Base-by-base conservation (phyloP, 805 yeast genomes). In the Blastobotrys peoriensis region DNA sequence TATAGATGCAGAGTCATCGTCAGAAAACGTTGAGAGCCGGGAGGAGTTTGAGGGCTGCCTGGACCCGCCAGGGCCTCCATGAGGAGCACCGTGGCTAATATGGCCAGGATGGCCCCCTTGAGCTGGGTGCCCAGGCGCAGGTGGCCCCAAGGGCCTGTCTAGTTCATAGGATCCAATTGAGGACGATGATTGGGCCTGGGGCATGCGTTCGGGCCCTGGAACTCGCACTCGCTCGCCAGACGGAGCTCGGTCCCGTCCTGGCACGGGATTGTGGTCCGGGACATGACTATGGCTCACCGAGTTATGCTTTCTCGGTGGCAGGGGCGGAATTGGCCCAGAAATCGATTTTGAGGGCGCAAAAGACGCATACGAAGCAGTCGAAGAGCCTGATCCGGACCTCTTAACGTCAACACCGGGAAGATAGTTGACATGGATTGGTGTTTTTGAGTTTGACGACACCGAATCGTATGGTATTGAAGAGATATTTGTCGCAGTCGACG, bases 291-390 rank as follows among this genome's bases (percentile, higher is more conserved):
- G 41, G 21, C 18, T 30, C 8, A 25, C 30, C 10, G 30, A 25
- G 13, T 25, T 25, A 13, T 25, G 30, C 30, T 25, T 27, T 40
- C 37, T 17, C 6, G 44, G 48, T 4, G 60, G 60, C 21, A 56
- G 44, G 3, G 60, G 59, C 5, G 60, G 60, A 9, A 56, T 56
- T 2, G 60, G 60, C 5, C 56, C 57, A 3, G 49, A 39, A 10
- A 55, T 55, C 21, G 43, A 38, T 15, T 56, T 44, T 17, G 50
- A 45, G 8, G 60, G 59, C 22, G 48, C 47, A 39, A 55, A 53
- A 13, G 46, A 33, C 19, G 46, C 40, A n/a, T 38, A 39, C 4
- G 49, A 39, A 13, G 47, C 18, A 15, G 28, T 20, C n/a, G 22
- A 27, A 18, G 48, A 30, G 36, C 38, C 46, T 15, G 47, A n/a